Conservation (phyloP, 2,329 filamentous ascomycete species). For the Sporothrix sp. region DNA sequence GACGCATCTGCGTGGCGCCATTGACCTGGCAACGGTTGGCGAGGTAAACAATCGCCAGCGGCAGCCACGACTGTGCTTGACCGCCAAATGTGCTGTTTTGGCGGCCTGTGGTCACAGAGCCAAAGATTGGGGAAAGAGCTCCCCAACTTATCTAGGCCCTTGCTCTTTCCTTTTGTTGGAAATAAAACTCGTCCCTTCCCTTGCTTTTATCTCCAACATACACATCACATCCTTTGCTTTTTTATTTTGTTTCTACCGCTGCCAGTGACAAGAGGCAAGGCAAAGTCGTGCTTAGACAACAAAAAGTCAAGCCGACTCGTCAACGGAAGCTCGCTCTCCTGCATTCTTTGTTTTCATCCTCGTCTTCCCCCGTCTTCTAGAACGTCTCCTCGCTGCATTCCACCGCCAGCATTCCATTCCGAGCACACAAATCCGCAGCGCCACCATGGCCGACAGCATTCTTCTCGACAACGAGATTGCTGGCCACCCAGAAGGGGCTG, state of each 20-base stretch:
- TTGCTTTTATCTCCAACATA: background rate
- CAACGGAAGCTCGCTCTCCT: background rate
- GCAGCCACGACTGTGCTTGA: background rate
- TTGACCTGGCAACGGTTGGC: constrained; percentile 16
- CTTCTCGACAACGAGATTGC: constrained; percentile 43
- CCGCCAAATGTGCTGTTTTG: too few relatives aligned
- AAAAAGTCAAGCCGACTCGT: background rate
- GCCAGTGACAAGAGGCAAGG: background rate
- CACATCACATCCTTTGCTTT: background rate
- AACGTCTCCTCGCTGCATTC: too few relatives aligned
- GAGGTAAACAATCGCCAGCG: constrained; percentile 14
- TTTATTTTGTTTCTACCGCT: background rate
- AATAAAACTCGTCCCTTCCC: background rate
- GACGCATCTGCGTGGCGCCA: background rate
- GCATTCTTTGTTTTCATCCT: background rate
- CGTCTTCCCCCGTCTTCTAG: background rate
- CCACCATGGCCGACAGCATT: constrained; percentile 23
- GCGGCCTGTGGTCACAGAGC: background rate
- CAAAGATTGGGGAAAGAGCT: background rate
- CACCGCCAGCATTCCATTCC: background rate
- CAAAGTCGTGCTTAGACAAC: background rate
- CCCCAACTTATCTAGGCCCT: background rate
- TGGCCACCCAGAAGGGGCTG: constrained; percentile 2
- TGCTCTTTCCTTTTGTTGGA: background rate
- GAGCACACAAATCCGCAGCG: background rate